Base-by-base conservation (phyloP, 768 basidiomycete species). In the Collybiopsis confluens region DNA sequence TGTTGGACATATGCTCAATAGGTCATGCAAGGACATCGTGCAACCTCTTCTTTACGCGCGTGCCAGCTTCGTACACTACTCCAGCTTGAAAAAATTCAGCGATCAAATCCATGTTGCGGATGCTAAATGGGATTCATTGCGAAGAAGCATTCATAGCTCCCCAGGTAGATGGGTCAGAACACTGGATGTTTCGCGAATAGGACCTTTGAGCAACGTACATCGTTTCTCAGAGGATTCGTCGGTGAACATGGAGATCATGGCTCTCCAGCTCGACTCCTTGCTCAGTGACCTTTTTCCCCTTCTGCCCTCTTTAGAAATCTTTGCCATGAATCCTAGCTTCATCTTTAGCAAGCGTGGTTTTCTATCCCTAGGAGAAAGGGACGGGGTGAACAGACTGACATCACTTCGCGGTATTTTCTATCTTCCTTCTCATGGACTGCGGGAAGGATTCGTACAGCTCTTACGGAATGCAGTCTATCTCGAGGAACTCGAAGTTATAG, bases 81-180 rank as follows among this genome's bases (percentile, higher is more conserved):
- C 64, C 11, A 64, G 73, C 4, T 71, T 92, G 38, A 75, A 79
- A 52, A 75, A 72, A 56, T 86, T 93, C 59, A 72, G 78, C n/a
- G 55, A 69, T n/a, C 73, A 71, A 21, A 75, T 95, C 1, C 70
- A 75, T 55, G 60, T 64, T 27, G 84, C 86, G 6, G 92, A 96
- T 57, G 76, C 81, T 59, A 80, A 78, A 62, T 96, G 93, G 93
- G 91, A 93, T 61, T 89, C 90, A 41, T 83, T 96, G 54, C 82
- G 90, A 48, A 80, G 93, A 46, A 92, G 90, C 59, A 90, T 90
- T 0, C 89, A 87, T 62, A 94, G 92, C 3, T 79, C 87, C 0
- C 93, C 93, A 1, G 93, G 93, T 26, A 78, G 93, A 64, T 95
- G 91, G 88, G 82, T 96, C 1, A 86, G 85, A 55, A 67, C 65